Evolutionary conservation across 352 stramenopile genomes (phyloP), one percentile per base, ranked within the genome.

Genomic region (Globisporangium solare): DNA sequence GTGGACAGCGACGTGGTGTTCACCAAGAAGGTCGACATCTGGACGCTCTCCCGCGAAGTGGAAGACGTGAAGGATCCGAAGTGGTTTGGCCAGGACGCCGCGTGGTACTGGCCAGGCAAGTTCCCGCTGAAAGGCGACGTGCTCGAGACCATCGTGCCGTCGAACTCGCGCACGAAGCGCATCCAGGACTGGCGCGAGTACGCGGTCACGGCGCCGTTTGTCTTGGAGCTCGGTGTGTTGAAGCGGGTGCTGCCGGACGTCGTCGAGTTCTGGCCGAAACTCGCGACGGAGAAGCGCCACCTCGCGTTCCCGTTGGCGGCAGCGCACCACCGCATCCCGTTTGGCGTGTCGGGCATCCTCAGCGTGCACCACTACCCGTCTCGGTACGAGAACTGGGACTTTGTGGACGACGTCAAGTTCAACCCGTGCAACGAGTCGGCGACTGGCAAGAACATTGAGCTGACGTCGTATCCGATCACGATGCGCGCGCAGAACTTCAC

Each of bases 301-400:
- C 47, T 94, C 20, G 82, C 83, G 14, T 65, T 92, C 10, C 79
- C 84, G 17, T 54, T 94, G n/a, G 78, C 82, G 12, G 78, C 78
- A 2, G 80, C 79, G 15, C 82, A 94, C 43, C 67, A 79, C 20
- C 66, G 68, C 12, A 49, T 70, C 2, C 56, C 64, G 0, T 77
- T 92, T 39, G 82, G 80, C 21, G 82, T 92, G 20, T 82, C 80
- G 0, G 79, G 84, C 31, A 75, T 76, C n/a, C 60, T 94, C 3
- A 90, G 71, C 52, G 68, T 94, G 8, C 80, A 89, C 56, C 70
- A 88, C 56, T 94, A 92, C 53, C 68, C 78, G 20, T 94, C 82
- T 47, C 82, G 83, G 4, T 92, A 89, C 54, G 82, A 92, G 57
- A 92, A 94, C 68, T 94, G 84, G 84, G 82, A 94, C 53, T 91